Conservation (phyloP, 228 moss, liverwort and hornwort species). For the Sphagnum magellanicum region DNA sequence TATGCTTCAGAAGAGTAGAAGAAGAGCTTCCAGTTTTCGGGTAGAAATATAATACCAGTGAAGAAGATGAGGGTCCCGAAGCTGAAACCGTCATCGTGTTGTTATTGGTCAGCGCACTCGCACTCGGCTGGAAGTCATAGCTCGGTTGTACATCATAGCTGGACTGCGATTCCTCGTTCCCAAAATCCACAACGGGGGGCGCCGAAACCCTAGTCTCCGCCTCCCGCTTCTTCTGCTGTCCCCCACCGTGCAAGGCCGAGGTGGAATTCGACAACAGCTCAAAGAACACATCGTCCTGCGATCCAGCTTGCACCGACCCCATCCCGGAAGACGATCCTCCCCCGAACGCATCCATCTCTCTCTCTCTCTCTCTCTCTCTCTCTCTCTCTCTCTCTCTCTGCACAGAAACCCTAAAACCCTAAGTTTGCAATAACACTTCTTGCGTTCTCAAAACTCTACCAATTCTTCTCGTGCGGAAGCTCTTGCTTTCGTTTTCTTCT, state of each 20-base stretch:
- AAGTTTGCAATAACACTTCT: too few species aligned
- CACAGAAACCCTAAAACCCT: too few species aligned
- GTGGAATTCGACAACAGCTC: constrained; percentile 53
- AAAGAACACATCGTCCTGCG: constrained; percentile 73
- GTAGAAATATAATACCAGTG: too few species aligned
- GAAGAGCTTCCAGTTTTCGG: too few species aligned
- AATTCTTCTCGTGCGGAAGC: too few species aligned
- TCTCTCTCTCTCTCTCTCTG: too few species aligned
- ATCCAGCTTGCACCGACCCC: constrained; percentile 41
- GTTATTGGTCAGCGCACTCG: constrained; percentile 17
- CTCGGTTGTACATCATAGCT: constrained; percentile 27
- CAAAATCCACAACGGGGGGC: constrained; percentile 37
- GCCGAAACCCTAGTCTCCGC: not conserved
- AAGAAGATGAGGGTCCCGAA: not conserved
- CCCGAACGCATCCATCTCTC: too few species aligned
- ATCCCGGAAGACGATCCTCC: constrained; percentile 8
- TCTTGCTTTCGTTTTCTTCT: too few species aligned
- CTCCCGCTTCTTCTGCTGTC: constrained; percentile 27
- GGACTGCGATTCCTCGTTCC: constrained; percentile 14
- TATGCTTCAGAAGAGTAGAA: too few species aligned
- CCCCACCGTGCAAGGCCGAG: constrained; percentile 4
- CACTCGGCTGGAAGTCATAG: constrained; percentile 38
- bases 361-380: too few species aligned
- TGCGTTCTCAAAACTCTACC: too few species aligned
- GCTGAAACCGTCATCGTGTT: not conserved